These are phyloP conservation scores for Zygosaccharomyces gambellarensis DNA, from an alignment of 805 yeast genomes.

Conservation along the genomic window DNA sequence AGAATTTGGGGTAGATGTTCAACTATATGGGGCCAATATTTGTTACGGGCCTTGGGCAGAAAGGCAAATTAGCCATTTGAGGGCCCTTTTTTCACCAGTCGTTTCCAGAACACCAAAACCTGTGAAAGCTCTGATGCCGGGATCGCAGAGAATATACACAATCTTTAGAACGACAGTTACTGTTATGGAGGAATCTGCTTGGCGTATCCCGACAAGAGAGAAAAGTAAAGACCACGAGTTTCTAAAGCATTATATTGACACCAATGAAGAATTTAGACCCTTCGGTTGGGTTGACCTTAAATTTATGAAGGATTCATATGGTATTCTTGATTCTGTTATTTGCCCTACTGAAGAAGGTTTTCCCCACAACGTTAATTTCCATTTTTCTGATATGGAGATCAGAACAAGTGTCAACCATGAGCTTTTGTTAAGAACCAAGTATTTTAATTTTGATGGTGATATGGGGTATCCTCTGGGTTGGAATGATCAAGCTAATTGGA, in stretches of 20 bases:
- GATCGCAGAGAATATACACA: conserved; percentile 50
- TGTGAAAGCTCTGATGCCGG: conserved; percentile 40
- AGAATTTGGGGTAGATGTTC: conserved; percentile 55
- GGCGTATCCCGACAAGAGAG: conserved; percentile 82
- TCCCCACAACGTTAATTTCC: conserved; percentile 44
- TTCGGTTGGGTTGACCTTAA: conserved; percentile 91
- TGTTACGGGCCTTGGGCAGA: conserved; percentile 97
- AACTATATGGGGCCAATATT: conserved; percentile 55
- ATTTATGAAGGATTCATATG: conserved; percentile 47
- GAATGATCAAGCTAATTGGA: conserved; percentile 77
- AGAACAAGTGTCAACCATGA: conserved; percentile 89
- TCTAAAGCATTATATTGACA: conserved; percentile 30
- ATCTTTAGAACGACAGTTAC: conserved; percentile 52
- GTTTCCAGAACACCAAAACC: conserved; percentile 53
- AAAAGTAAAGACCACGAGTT: conserved; percentile 64
- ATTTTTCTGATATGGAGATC: conserved; percentile 54
- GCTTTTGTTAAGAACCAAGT: conserved; percentile 57
- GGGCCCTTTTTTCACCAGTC: conserved; percentile 62
- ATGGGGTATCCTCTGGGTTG: conserved; percentile 72
- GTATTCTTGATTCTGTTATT: conserved; percentile 45
- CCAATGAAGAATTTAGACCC: conserved; percentile 47
- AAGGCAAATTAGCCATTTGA: conserved; percentile 66
- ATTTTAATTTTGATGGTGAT: conserved; percentile 50
- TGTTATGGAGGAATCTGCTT: conserved; percentile 58
- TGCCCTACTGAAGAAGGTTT: conserved; percentile 55